These are phyloP conservation scores for Candida coquimbonensis DNA, from an alignment of 805 yeast species.

Conservation along the genomic window DNA sequence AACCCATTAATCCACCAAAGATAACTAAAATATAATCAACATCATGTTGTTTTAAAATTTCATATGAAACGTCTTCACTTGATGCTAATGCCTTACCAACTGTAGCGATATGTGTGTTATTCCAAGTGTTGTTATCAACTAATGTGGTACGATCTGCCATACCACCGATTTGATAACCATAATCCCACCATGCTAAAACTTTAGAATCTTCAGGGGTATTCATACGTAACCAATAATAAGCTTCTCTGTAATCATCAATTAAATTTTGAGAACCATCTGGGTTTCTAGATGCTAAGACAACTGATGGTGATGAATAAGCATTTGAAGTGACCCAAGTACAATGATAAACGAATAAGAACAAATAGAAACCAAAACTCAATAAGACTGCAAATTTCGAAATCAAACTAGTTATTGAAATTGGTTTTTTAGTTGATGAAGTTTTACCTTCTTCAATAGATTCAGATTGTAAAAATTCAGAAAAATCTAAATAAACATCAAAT, in stretches of 20 bases:
- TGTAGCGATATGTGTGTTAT: slow-evolving; percentile 97
- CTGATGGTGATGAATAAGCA: slow-evolving; percentile 97
- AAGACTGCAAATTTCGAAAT: slow-evolving; percentile 58
- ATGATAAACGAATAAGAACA: slow-evolving; percentile 79
- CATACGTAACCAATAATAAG: slow-evolving; percentile 98
- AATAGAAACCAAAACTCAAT: slow-evolving; percentile 63
- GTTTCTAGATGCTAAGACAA: slow-evolving; percentile 75
- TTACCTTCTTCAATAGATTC: not conserved
- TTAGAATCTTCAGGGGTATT: slow-evolving; percentile 94
- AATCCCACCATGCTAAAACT: slow-evolving; percentile 99
- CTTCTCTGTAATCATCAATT: slow-evolving; percentile 97
- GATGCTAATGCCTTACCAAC: slow-evolving; percentile 98
- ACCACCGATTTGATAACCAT: slow-evolving; percentile 99
- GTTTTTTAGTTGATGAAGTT: slow-evolving; percentile 7
- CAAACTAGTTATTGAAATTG: slow-evolving; percentile 18
- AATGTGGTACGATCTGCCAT: slow-evolving; percentile 99
- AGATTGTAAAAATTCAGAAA: slow-evolving; percentile 30
- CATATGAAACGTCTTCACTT: slow-evolving; percentile 79
- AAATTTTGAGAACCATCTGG: slow-evolving; percentile 81
- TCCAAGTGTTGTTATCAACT: slow-evolving; percentile 99
- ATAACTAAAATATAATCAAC: slow-evolving; percentile 91
- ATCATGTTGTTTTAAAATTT: slow-evolving; percentile 82
- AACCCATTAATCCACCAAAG: slow-evolving; percentile 92
- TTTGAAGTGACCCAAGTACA: slow-evolving; percentile 96
- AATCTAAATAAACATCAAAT: slow-evolving; percentile 73